Evolutionary conservation across 2,329 filamentous ascomycete species (phyloP), one percentile per base, ranked within the genome.

Genomic region (Talaromyces sp.): DNA sequence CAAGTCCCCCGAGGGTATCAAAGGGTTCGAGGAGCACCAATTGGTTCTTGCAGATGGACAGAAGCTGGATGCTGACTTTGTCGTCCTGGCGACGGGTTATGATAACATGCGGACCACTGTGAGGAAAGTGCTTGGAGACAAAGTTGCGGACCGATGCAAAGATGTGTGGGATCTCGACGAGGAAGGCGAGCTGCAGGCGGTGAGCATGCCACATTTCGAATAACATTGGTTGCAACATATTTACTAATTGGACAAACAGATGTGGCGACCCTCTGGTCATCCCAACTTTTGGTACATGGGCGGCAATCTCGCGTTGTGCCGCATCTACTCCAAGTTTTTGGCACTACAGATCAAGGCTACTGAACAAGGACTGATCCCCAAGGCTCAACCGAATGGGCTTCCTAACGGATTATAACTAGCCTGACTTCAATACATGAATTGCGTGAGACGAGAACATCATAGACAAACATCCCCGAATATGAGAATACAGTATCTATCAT

Each of bases 91-190:
- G 0, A 88, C 85, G 0, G 85, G 81, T 3, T 89, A 88, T 65
- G 81, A 86, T 63, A 89, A 88, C 68, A 91, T 90, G 87, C 78
- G 80, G 11, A 86, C 83, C 0, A 83, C 83, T 21, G 84, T 86
- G 1, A 75, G 83, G n/a, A 77, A 78, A 32, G 82, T 88, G 21
- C 80, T 90, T 58, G 88, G 87, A 0, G 80, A 86, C 31, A 78
- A 81, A 19, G 77, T 89, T 10, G 86, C 84, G 0, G 82, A 85
- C 56, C 77, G 78, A 27, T 80, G 86, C 4, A 75, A 76, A 2
- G 84, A 74, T 64, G 81, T 87, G 17, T 89, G 86, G 84, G 86
- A 85, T 0, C 78, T 87, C 60, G 84, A 88, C 64, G 70, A 75
- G 35, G 80, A 82, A 59, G 79, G 79, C 2, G 80, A 89, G 73